These are phyloP conservation scores for Neofusicoccum parvum DNA, from an alignment of 2,329 filamentous ascomycete genomes.

Conservation along the genomic window DNA sequence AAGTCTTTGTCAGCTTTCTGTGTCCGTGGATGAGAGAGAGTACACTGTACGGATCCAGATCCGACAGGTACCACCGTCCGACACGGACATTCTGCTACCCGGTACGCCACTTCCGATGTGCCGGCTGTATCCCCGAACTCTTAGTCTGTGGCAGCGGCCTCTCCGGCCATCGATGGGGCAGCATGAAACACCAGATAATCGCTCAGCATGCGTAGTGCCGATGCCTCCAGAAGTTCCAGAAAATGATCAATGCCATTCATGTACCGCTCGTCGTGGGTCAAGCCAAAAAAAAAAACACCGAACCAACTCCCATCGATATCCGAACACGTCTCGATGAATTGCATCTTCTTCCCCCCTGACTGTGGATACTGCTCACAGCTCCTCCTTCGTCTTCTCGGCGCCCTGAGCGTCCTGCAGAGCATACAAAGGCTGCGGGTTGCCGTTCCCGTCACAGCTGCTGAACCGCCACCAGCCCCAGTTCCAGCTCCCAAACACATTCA, in stretches of 20 bases:
- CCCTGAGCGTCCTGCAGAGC: slow-evolving; percentile 36
- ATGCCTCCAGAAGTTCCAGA: slow-evolving; percentile 1
- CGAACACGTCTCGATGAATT: neutral
- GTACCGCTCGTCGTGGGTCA: neutral
- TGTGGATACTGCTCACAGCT: neutral
- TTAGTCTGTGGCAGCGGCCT: neutral
- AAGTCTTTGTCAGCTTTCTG: neutral
- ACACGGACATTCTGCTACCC: neutral
- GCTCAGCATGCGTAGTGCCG: neutral
- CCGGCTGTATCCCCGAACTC: neutral
- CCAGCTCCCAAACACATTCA: slow-evolving; percentile 60
- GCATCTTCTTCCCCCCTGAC: neutral
- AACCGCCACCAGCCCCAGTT: slow-evolving; percentile 66
- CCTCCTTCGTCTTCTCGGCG: slow-evolving; percentile 1
- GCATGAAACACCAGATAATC: slow-evolving; percentile 16
- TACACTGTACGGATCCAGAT: neutral
- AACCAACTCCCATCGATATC: slow-evolving; percentile 19
- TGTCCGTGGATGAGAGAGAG: neutral
- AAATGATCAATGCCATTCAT: slow-evolving; percentile 17
- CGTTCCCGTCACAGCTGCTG: slow-evolving; percentile 60
- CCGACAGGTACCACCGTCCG: neutral
- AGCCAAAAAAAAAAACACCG: slow-evolving; percentile 6
- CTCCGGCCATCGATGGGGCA: neutral
- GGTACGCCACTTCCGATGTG: neutral
- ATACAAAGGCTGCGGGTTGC: slow-evolving; percentile 57